Percentiles rank a stretch among this genome's conserved stretches.
These are phyloP conservation scores for Claviceps sp. DNA, from an alignment of 2,329 filamentous ascomycete genomes.

Conservation along the genomic window DNA sequence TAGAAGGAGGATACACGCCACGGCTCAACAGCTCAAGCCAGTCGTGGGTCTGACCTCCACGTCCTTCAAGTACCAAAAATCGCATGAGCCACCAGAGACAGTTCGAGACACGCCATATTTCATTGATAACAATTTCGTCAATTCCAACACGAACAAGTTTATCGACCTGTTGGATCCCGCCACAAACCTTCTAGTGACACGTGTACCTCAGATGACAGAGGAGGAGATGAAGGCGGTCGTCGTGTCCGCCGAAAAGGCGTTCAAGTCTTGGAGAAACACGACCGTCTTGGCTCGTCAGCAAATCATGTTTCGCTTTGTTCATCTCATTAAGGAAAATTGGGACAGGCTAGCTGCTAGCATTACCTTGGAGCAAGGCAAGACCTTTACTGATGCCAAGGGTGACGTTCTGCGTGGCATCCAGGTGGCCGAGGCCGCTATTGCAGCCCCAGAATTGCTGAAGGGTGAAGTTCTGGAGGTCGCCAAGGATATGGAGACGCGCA, in stretches of 20 bases:
- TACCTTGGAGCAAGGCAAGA: constrained; percentile 81
- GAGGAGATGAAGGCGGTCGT: constrained; percentile 64
- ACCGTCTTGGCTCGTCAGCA: constrained; percentile 64
- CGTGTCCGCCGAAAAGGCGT: constrained; percentile 62
- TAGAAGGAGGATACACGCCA: constrained; percentile 40
- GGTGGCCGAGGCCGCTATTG: constrained; percentile 72
- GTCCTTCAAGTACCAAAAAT: constrained; percentile 51
- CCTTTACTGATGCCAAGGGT: constrained; percentile 67
- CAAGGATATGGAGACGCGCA: constrained; percentile 81
- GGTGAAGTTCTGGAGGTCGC: constrained; percentile 75
- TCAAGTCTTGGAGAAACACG: constrained; percentile 58
- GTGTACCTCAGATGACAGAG: constrained; percentile 70
- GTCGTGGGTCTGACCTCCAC: constrained; percentile 39
- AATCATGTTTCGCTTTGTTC: constrained; percentile 79
- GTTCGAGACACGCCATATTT: constrained; percentile 68
- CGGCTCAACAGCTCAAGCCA: constrained; percentile 39
- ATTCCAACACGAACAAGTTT: constrained; percentile 55
- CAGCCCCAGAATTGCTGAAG: constrained; percentile 67
- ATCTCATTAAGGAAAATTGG: constrained; percentile 71
- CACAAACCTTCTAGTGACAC: constrained; percentile 73
- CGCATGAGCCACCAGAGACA: constrained; percentile 55
- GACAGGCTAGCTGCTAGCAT: constrained; percentile 74
- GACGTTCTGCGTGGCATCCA: constrained; percentile 73
- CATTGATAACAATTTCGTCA: constrained; percentile 64
- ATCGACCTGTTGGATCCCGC: constrained; percentile 74